Evolutionary conservation across 441 rosid species (phyloP).

Genomic region (Eruca vesicaria): DNA sequence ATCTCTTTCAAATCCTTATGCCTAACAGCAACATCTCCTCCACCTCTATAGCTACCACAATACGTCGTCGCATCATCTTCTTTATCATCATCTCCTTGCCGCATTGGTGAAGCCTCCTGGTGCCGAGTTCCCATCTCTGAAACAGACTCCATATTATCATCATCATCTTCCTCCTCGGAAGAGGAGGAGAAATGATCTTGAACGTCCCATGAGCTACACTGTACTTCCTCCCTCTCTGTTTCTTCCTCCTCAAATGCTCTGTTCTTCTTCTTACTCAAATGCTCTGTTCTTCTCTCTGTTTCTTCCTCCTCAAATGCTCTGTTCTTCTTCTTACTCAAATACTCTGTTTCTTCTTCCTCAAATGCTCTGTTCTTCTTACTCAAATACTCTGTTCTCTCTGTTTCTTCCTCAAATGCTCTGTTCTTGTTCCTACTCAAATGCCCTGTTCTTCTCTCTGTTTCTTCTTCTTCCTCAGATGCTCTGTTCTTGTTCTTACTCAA

Average conservation of each 20-base stretch:
- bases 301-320: constrained; percentile 28
- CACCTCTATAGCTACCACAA: constrained; percentile 48
- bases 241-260: constrained; percentile 28
- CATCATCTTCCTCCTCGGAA: constrained; percentile 34
- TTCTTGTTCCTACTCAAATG: constrained; percentile 27
- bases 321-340: constrained; percentile 16
- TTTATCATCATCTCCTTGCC: constrained; percentile 27
- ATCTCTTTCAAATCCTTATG: constrained; percentile 87
- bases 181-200: constrained; percentile 60
- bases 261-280: constrained; percentile 16
- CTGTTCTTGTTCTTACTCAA: constrained; percentile 6
- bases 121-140: constrained; percentile 52
- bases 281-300: constrained; percentile 67
- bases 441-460: constrained; percentile 70
- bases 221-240: constrained; percentile 87
- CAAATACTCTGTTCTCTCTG: constrained; percentile 64
- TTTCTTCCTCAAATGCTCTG: constrained; percentile 32
- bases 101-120: constrained; percentile 14
- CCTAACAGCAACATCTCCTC: constrained; percentile 60
- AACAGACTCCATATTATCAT: constrained; percentile 41
- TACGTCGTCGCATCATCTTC: constrained; percentile 50
- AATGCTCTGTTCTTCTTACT: no score
- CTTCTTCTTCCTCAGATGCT: constrained; percentile 29
- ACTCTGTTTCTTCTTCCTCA: no score
- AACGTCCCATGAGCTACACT: constrained; percentile 88